Base-by-base conservation (phyloP, 352 stramenopile species). In the Phytophthora pistaciae region DNA sequence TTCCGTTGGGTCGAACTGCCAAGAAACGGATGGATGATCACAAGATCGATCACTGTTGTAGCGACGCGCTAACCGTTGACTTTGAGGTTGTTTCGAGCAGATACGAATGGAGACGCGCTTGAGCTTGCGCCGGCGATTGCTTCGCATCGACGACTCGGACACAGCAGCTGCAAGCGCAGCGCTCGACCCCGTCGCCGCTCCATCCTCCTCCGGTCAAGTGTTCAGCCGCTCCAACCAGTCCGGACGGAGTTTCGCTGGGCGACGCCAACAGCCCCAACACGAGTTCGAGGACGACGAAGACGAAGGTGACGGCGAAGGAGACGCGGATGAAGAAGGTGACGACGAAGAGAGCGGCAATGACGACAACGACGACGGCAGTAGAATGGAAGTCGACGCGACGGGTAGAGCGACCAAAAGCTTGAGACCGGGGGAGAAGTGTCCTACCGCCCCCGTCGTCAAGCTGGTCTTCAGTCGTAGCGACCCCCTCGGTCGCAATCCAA, bases 391-490 rank as follows among this genome's bases (percentile, higher is more conserved):
- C 8, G 46, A 62, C 3, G 53, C n/a, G 8, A 59, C 46, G n/a
- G 11, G 23, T 5, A 44, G 9, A 29, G 14, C 14, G 4, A 48
- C 20, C 48, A 74, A 55, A 18, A 11, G 29, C 11, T 50, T 36
- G 8, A 79, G 71, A n/a, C 14, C 14, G 55, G 77, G 59, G 16
- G 66, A 80, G 14, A 87, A 86, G 21, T 87, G 69, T 31, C 71
- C 73, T 6, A 79, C 70, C 16, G 75, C 81, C 14, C 3, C 53
- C 1, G 64, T 83, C 0, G 70, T 92, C 23, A 90, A 89, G 46
- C 59, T 94, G 5, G 57, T 89, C 23, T 86, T 87, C 48, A 93
- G 84, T 62, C 77, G 79, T 16, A 78, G 58, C 55, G 75, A 86
- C 44, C 80, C 75, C 11, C 70, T 77, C 29, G 63, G 62, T 48